phyloP scores from a whole-genome alignment of 2,329 filamentous ascomycete species.

The Aspergillus versicolor region DNA sequence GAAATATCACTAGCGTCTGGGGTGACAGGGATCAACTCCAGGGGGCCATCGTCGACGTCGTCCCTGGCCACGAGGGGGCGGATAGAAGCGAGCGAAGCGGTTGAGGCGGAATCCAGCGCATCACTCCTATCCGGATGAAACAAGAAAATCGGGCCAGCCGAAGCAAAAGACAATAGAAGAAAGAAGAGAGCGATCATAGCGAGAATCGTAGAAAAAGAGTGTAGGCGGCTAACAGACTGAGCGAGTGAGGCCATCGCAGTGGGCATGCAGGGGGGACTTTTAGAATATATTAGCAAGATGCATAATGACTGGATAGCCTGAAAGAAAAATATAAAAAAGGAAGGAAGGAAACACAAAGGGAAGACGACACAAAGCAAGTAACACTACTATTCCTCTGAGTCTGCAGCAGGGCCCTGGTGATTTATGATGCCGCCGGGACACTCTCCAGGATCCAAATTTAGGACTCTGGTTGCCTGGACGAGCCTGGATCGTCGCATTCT shows the following conservation, averaged over 20 bases:
- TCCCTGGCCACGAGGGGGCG: neutral
- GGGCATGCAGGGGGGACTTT: neutral
- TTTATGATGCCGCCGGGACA: neutral
- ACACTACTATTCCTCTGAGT: neutral
- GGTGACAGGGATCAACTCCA: constrained; percentile 6
- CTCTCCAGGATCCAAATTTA: neutral
- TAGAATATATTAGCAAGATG: neutral
- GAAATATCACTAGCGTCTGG: neutral
- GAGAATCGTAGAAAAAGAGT: constrained; percentile 9
- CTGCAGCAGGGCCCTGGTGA: neutral
- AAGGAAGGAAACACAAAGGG: neutral
- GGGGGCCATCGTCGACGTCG: neutral
- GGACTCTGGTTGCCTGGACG: neutral
- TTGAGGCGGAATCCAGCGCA: neutral
- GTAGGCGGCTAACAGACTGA: neutral
- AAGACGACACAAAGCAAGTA: neutral
- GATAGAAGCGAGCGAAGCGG: neutral
- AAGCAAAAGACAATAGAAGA: constrained; percentile 12
- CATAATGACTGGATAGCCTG: neutral
- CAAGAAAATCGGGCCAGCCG: constrained; percentile 28
- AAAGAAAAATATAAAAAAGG: neutral
- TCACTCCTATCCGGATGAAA: constrained; percentile 5
- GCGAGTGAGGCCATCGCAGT: neutral
- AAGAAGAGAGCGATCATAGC: constrained; percentile 8
- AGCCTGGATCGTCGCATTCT: neutral